Conservation (phyloP, 352 stramenopile species). For the Phytophthora megakarya region DNA sequence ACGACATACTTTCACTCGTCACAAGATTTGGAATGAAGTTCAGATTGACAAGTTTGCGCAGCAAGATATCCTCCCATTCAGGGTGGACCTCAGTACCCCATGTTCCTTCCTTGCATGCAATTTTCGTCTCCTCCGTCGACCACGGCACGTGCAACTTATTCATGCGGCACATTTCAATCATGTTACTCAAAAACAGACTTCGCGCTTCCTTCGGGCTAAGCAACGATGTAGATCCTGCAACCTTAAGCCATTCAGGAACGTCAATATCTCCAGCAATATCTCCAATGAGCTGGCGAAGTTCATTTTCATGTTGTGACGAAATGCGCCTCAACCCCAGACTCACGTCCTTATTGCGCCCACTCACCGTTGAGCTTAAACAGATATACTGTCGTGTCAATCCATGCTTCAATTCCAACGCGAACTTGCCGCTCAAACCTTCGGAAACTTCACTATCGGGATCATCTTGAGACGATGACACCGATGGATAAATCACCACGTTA, state of each 20-base stretch:
- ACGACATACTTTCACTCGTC: conserved; percentile 74
- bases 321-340: conserved; percentile 68
- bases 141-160: conserved; percentile 88
- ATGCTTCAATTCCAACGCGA: conserved; percentile 86
- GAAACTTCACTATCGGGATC: conserved; percentile 49
- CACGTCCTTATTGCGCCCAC: conserved; percentile 73
- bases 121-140: conserved; percentile 86
- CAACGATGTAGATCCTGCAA: conserved; percentile 75
- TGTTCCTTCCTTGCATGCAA: conserved; percentile 87
- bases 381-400: conserved; percentile 78
- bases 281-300: conserved; percentile 71
- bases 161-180: conserved; percentile 90
- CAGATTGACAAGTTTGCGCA: conserved; percentile 80
- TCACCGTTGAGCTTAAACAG: conserved; percentile 68
- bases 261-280: conserved; percentile 70
- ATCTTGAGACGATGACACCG: conserved; percentile 65
- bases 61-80: conserved; percentile 83
- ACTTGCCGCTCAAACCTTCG: conserved; percentile 75
- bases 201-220: conserved; percentile 78
- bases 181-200: conserved; percentile 83
- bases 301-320: conserved; percentile 59
- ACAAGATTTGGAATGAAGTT: conserved; percentile 84
- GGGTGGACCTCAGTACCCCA: conserved; percentile 83
- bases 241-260: conserved; percentile 69
- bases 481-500: conserved; percentile 89